Evolutionary conservation across 169 alveolate genomes (phyloP), one percentile per base, ranked within the genome.

Genomic region (Cryptosporidium bovis): DNA sequence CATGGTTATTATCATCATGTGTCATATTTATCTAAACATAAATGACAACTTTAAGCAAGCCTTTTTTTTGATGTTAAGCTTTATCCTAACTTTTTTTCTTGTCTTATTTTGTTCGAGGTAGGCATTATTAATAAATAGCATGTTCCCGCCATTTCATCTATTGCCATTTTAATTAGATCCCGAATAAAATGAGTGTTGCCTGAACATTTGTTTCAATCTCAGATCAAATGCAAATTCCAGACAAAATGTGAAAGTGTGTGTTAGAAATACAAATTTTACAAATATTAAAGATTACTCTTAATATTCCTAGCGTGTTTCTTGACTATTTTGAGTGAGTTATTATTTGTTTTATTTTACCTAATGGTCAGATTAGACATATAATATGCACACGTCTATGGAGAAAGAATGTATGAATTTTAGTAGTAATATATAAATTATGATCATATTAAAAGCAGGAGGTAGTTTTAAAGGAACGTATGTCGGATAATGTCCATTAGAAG

Each of bases 301-400:
- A 24, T 24, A 24, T 24, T 24, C 27, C 0, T 24, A 24, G 27
- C 27, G 27, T 24, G 0, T 24, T 55, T 20, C 64, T 1, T 55
- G 64, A 20, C n/a, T 55, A 6, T 55, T 10, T 55, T 13, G 12
- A 55, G 20, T 7, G 12, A 20, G 64, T 55, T 55, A 55, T 55
- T 55, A 55, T 13, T 55, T 18, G 64, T 55, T 55, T 7, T 13
- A n/a, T 20, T n/a, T 53, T 13, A 13, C 27, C 20, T 53, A 53
- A 53, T 53, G 64, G 83, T 69, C 83, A 69, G 40, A 15, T 64
- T 69, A 69, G 83, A 69, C 83, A 69, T 53, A 56, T 33, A 16
- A 2, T 55, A 69, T 69, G 83, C 56, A 69, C 66, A 69, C 66
- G 83, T 69, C 83, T 69, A 69, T 24, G 51, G 62, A 66, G 64